Percentiles rank a stretch among this genome's conserved stretches.
Conservation (phyloP, 495 filamentous ascomycete genomes). For the Hypoxylon rickii region DNA sequence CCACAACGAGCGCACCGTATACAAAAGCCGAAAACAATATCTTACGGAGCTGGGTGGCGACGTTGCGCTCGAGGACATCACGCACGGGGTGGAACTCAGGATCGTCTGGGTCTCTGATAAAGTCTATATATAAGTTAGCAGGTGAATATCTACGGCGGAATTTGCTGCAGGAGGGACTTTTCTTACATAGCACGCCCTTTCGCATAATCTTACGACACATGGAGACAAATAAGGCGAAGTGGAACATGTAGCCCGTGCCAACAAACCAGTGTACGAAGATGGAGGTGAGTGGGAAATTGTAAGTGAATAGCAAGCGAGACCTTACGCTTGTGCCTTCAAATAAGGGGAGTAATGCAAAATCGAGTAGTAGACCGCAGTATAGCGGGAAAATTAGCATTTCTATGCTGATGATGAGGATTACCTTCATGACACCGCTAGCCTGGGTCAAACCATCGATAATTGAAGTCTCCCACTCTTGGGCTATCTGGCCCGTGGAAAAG, state of each 20-base stretch:
- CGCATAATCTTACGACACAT: slow-evolving; percentile 99
- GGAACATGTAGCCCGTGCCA: slow-evolving; percentile 99
- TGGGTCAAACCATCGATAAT: slow-evolving; percentile 86
- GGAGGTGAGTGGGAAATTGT: slow-evolving; percentile 77
- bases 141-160: no score
- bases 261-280: slow-evolving; percentile 99
- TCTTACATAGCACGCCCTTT: slow-evolving; percentile 85
- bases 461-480: slow-evolving; percentile 73
- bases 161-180: no score
- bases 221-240: slow-evolving; percentile 96
- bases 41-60: slow-evolving; percentile 92
- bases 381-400: slow-evolving; percentile 98
- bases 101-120: slow-evolving; percentile 98
- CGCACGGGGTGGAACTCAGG: slow-evolving; percentile 97
- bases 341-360: slow-evolving; percentile 84
- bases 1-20: slow-evolving; percentile 88
- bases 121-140: slow-evolving; percentile 62
- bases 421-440: slow-evolving; percentile 95
- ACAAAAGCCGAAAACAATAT: slow-evolving; percentile 95
- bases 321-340: slow-evolving; percentile 78
- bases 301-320: slow-evolving; percentile 75
- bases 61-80: slow-evolving; percentile 92
- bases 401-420: slow-evolving; percentile 97
- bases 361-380: slow-evolving; percentile 90
- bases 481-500: slow-evolving; percentile 65